A percentile compares a stretch with the other conserved stretches of the same genome.
Evolutionary conservation across 805 yeast genomes (phyloP).

Genomic region (Tetrapisispora phaffii): DNA sequence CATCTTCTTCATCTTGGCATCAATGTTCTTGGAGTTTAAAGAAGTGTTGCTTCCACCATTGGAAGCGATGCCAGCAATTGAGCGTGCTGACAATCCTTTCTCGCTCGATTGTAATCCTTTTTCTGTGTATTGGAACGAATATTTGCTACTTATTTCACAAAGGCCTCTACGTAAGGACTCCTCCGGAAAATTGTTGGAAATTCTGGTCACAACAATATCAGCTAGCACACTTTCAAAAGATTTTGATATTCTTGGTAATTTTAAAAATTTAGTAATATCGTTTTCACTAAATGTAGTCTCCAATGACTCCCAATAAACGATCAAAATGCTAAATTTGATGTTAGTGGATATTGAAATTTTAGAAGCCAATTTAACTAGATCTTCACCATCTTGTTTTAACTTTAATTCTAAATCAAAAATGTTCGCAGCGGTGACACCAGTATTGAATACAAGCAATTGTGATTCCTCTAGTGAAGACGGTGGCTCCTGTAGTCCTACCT

Average conservation of each 20-base stretch:
- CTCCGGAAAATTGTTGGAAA: conserved; percentile 26
- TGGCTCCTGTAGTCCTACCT: conserved; percentile 17
- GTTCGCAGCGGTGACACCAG: conserved; percentile 28
- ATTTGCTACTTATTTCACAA: conserved; percentile 17
- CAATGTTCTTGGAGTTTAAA: conserved; percentile 13
- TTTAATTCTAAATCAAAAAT: conserved; percentile 30
- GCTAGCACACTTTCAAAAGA: conserved; percentile 22
- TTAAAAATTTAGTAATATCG: conserved; percentile 13
- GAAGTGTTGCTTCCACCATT: not conserved
- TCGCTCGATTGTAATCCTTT: conserved; percentile 25
- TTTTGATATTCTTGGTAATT: conserved; percentile 24
- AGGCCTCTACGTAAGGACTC: conserved; percentile 24
- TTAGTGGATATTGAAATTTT: conserved; percentile 30
- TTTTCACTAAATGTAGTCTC: conserved; percentile 16
- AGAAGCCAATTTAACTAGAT: conserved; percentile 28
- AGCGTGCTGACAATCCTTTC: conserved; percentile 11
- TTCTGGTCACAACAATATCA: conserved; percentile 22
- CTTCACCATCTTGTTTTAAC: conserved; percentile 27
- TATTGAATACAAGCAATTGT: conserved; percentile 31
- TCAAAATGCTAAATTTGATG: conserved; percentile 26
- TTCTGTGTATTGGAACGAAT: conserved; percentile 25
- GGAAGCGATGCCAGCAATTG: conserved; percentile 7
- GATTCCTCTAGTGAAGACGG: conserved; percentile 22
- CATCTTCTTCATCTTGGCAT: conserved; percentile 21
- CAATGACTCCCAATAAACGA: conserved; percentile 35